phyloP scores from a whole-genome alignment of 2,329 filamentous ascomycete genomes.

The Plenodomus tracheiphilus region DNA sequence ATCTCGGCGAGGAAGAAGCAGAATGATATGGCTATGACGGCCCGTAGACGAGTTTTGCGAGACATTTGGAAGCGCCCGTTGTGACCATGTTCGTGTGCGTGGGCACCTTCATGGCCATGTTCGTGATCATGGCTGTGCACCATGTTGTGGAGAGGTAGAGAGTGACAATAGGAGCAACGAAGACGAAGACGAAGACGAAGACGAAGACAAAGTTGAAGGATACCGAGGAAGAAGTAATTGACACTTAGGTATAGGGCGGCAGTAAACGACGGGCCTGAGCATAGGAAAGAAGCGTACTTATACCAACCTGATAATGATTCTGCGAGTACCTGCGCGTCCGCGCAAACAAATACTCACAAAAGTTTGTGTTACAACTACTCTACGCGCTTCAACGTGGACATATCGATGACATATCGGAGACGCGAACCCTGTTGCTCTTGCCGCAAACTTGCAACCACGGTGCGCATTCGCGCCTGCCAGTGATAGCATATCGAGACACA shows the following conservation, averaged over 20 bases:
- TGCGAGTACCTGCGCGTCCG: not conserved
- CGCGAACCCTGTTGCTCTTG: conserved; percentile 11
- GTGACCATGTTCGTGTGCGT: conserved; percentile 9
- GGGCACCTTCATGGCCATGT: not conserved
- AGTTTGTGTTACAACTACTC: not conserved
- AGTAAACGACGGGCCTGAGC: too few species aligned
- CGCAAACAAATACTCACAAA: not conserved
- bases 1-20: conserved; percentile 54
- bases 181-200: not conserved
- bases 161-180: not conserved
- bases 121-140: conserved; percentile 11
- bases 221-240: too few species aligned
- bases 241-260: too few species aligned
- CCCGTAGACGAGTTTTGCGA: conserved; percentile 38
- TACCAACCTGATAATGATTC: too few species aligned
- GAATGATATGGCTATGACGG: conserved; percentile 52
- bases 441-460: conserved; percentile 3
- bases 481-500: not conserved
- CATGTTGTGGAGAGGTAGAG: conserved; percentile 9
- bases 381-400: not conserved
- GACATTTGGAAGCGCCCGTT: conserved; percentile 26
- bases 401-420: conserved; percentile 19
- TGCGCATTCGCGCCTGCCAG: conserved; percentile 3
- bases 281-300: too few species aligned
- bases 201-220: not conserved